Percentiles rank a stretch among this genome's conserved stretches.
These are phyloP conservation scores for Myotisia sp. DNA, from an alignment of 2,329 filamentous ascomycete genomes.

Conservation along the genomic window DNA sequence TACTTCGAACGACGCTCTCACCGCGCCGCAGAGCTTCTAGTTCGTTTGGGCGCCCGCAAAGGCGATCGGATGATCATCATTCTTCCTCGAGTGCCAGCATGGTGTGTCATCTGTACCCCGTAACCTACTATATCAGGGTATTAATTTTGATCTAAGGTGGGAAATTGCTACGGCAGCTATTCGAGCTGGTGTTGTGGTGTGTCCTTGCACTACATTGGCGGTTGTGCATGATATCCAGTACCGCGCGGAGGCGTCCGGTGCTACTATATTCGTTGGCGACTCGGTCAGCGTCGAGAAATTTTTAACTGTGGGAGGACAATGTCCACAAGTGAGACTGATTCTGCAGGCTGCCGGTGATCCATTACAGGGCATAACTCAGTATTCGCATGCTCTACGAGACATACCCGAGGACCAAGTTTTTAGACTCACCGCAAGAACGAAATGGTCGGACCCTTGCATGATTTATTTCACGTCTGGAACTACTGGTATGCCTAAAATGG, in stretches of 20 bases:
- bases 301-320: constrained; percentile 18
- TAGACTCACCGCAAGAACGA: constrained; percentile 13
- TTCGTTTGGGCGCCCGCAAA: constrained; percentile 18
- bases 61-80: constrained; percentile 27
- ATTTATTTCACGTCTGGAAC: constrained; percentile 31
- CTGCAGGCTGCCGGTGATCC: constrained; percentile 19
- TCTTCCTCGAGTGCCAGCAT: constrained; percentile 24
- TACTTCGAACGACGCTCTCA: constrained; percentile 26
- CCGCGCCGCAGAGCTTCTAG: constrained; percentile 23
- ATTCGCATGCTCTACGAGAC: constrained; percentile 16
- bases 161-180: constrained; percentile 27
- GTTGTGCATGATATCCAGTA: constrained; percentile 29
- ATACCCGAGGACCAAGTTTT: constrained; percentile 16
- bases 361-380: constrained; percentile 16
- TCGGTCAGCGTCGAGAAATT: constrained; percentile 22
- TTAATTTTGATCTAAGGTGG: constrained; percentile 20
- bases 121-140: constrained; percentile 2
- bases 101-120: constrained; percentile 9
- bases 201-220: constrained; percentile 26
- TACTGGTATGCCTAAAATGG: constrained; percentile 30
- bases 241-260: constrained; percentile 21
- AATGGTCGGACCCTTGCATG: constrained; percentile 20
- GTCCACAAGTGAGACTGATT: constrained; percentile 21
- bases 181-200: constrained; percentile 24
- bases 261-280: constrained; percentile 28